Evolutionary conservation across 345 rosid species (phyloP), one percentile per base, ranked within the genome.

Genomic region (Murraya paniculata): DNA sequence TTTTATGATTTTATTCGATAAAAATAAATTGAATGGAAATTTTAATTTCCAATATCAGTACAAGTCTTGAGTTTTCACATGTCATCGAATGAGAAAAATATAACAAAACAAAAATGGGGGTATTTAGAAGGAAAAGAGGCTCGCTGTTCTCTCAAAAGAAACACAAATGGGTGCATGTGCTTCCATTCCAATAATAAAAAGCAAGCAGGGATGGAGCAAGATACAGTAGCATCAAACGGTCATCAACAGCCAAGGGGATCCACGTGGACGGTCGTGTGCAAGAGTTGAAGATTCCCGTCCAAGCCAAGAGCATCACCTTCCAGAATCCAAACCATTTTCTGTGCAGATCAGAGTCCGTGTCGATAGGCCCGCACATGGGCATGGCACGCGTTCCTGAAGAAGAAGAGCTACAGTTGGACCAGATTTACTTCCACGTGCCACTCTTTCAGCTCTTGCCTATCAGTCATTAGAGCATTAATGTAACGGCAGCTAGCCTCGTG

Each of bases 371-470:
- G 4, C 75, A 8, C 38, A 36, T 36, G 38, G 38, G 80, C 64
- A 74, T 80, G 27, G 82, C 86, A 19, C 77, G 22, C 0, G 70
- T 84, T 33, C 65, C 72, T 0, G 85, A 77, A 4, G 87, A 88
- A 16, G 84, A 82, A 61, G 82, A 77, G 36, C 81, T 88, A 10
- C 88, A 82, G 72, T 55, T 65, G 38, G 89, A 82, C 36, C 85
- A 77, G 27, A 64, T 88, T 64, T 85, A 85, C 78, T 82, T 85
- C 77, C 73, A 85, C 21, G 13, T 84, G 71, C 88, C 88, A 7
- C 48, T 72, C 14, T 80, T 81, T 33, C 68, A 41, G 48, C 4
- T 41, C 48, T 14, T 41, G 16, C 14, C 11, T 0, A 41, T 41
- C 48, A 11, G 16, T 11, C 48, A 41, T 41, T 9, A 10, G 48